Conservation (phyloP, 441 rosid species). For the Mallotus repandus region DNA sequence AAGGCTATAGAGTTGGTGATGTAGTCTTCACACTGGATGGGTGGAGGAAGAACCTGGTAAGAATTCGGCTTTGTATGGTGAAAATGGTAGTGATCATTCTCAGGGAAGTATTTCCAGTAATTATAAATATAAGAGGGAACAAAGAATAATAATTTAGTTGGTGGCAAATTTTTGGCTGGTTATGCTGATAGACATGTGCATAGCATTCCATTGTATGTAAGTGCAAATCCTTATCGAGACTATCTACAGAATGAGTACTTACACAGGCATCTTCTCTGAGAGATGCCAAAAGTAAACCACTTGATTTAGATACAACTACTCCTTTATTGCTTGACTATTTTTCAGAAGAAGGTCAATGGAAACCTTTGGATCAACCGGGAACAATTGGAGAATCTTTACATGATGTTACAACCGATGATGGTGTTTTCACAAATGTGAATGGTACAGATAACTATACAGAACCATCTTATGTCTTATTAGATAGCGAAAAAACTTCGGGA, state of each 20-base stretch:
- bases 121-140: slow-evolving; percentile 20
- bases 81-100: slow-evolving; percentile 14
- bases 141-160: slow-evolving; percentile 34
- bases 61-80: slow-evolving; percentile 18
- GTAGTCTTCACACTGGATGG: slow-evolving; percentile 33
- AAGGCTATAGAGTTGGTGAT: too few relatives aligned
- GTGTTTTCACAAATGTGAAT: slow-evolving; percentile 27
- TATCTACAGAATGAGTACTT: slow-evolving; percentile 39
- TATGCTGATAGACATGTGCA: slow-evolving; percentile 30
- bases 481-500: slow-evolving; percentile 46
- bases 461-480: slow-evolving; percentile 67
- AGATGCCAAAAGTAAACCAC: slow-evolving; percentile 46
- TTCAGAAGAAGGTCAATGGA: slow-evolving; percentile 97
- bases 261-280: slow-evolving; percentile 45
- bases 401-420: slow-evolving; percentile 32
- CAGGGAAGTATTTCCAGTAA: slow-evolving; percentile 17
- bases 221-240: slow-evolving; percentile 34
- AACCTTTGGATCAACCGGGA: slow-evolving; percentile 72
- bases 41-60: slow-evolving; percentile 28
- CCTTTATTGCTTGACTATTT: slow-evolving; percentile 80
- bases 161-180: slow-evolving; percentile 37
- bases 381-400: slow-evolving; percentile 22
- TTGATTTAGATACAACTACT: slow-evolving; percentile 71
- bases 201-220: slow-evolving; percentile 39
- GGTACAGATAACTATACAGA: slow-evolving; percentile 49